Base-by-base conservation (phyloP, 352 stramenopile species). In the Pythium plurisporium region DNA sequence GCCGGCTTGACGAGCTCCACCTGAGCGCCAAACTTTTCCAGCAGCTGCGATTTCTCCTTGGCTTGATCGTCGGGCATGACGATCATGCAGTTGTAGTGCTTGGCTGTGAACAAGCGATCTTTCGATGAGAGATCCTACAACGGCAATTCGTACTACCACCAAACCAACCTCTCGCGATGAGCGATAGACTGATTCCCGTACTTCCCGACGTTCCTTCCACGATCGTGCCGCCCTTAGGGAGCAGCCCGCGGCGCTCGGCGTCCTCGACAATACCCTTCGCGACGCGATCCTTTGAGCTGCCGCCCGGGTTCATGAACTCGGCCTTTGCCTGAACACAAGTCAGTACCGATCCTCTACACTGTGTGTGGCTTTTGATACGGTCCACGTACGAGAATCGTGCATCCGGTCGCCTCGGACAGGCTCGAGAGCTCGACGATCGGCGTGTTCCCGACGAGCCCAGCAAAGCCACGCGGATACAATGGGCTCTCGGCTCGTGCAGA, bases 51-150 rank as follows among this genome's bases (percentile, higher is more conserved):
- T 55, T 97, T 97, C 70, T 99, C 95, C 42, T 87, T 89, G 2
- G 94, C 92, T 71, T 98, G 91, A 67, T 99, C 96, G 64, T 99
- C 96, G 10, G 97, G 96, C 88, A 99, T 96, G 19, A 99, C 94
- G 37, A 99, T 98, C 14, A 98, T 69, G 50, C 93, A 97, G 22
- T 81, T 82, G 70, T 99, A 98, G 33, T 94, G 93, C 40, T 90
- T 82, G n/a, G 95, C 79, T 93, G 43, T 37, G 4, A n/a, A 31
- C 19, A 8, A 42, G 4, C 42, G n/a, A n/a, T n/a, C n/a, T n/a
- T n/a, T n/a, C n/a, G n/a, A n/a, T n/a, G n/a, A n/a, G n/a, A n/a
- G n/a, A n/a, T n/a, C n/a, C n/a, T n/a, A n/a, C n/a, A n/a, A n/a
- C n/a, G n/a, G n/a, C n/a, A n/a, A n/a, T n/a, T n/a, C n/a, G n/a